Conservation (phyloP, 202 grass and related monocot genomes). For the Saccharum hybrid region DNA sequence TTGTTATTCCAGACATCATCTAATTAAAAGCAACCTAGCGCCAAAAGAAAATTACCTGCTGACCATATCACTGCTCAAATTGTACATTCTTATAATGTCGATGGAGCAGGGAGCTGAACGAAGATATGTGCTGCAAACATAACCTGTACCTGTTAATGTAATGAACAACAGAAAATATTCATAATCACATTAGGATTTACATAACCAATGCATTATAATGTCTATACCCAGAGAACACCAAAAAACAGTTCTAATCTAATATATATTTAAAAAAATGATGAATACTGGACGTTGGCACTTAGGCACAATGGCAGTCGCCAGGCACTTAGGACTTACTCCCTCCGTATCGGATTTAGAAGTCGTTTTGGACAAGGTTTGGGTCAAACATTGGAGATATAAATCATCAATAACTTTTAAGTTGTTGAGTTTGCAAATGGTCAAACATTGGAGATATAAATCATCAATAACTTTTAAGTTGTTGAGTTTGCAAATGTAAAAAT, state of each 20-base stretch:
- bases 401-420: too few relatives aligned
- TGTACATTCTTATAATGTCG: constrained; percentile 92
- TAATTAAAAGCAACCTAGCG: constrained; percentile 13
- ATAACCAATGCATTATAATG: constrained; percentile 13
- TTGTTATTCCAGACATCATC: not conserved
- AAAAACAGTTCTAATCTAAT: constrained; percentile 17
- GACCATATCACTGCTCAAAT: constrained; percentile 65
- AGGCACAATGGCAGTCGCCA: not conserved
- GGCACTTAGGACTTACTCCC: not conserved
- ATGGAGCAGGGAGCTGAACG: constrained; percentile 61
- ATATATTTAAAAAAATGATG: not conserved
- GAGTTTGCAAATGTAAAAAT: too few relatives aligned
- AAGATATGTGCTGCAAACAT: constrained; percentile 90
- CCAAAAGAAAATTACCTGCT: constrained; percentile 62
- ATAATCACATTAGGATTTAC: not conserved
- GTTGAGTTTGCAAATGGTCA: too few relatives aligned
- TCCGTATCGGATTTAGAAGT: too few relatives aligned
- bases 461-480: too few relatives aligned
- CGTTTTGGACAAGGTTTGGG: too few relatives aligned
- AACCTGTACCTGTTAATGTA: constrained; percentile 86
- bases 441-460: too few relatives aligned
- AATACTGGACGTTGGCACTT: not conserved
- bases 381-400: too few relatives aligned
- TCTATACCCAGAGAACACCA: not conserved
- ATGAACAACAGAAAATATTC: constrained; percentile 37